Evolutionary conservation across 345 rosid species (phyloP).

Genomic region (Brassica incana): DNA sequence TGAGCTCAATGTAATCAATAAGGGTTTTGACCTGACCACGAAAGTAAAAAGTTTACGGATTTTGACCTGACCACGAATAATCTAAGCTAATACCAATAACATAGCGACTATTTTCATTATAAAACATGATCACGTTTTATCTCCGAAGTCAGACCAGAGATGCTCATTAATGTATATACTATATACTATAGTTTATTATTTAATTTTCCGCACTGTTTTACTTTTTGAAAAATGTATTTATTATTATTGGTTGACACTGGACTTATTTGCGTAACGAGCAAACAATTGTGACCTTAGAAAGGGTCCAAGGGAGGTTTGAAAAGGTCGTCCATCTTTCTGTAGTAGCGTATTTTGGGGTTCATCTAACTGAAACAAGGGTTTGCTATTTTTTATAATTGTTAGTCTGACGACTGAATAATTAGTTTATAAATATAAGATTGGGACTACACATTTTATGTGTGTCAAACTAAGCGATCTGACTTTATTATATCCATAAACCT

Average conservation of each 20-base stretch:
- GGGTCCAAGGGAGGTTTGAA: conserved; percentile 17
- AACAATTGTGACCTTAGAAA: conserved; percentile 16
- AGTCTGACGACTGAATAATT: not conserved
- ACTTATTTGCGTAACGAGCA: conserved; percentile 23
- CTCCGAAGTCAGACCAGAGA: conserved; percentile 14
- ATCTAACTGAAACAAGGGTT: not conserved
- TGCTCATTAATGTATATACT: too few species aligned
- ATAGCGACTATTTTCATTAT: not conserved
- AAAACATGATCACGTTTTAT: not conserved
- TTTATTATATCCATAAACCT: not conserved
- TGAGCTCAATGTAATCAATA: not conserved
- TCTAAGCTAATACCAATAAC: not conserved
- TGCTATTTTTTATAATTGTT: not conserved
- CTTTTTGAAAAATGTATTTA: not conserved
- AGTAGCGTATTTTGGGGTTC: conserved; percentile 8
- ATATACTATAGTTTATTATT: not conserved
- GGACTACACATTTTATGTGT: not conserved
- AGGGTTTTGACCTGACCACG: not conserved
- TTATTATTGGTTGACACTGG: conserved; percentile 12
- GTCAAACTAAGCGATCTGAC: not conserved
- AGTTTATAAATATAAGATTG: not conserved
- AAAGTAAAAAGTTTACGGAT: not conserved
- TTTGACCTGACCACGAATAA: conserved; percentile 6
- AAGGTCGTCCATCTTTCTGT: conserved; percentile 11
- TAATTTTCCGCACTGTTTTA: conserved; percentile 7